Conservation (phyloP, 2,329 filamentous ascomycete genomes). For the Ophiostoma perfectum region DNA sequence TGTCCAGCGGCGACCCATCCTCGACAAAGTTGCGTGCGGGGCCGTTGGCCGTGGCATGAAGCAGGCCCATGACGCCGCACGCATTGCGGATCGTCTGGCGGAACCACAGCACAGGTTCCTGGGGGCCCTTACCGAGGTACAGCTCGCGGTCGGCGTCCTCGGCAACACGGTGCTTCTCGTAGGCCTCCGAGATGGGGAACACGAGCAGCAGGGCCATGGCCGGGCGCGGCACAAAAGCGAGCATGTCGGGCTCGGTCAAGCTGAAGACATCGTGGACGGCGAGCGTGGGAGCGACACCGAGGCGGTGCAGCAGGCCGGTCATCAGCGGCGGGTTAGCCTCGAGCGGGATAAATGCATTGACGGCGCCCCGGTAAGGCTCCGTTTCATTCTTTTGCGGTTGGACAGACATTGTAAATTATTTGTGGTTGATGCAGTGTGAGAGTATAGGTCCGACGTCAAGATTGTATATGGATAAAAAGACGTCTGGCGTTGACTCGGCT, state of each 20-base stretch:
- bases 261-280: slow-evolving; percentile 88
- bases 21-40: slow-evolving; percentile 58
- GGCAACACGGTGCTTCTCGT: slow-evolving; percentile 67
- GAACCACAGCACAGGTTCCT: slow-evolving; percentile 85
- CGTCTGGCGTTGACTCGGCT: neutral
- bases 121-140: slow-evolving; percentile 62
- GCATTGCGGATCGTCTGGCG: slow-evolving; percentile 91
- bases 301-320: slow-evolving; percentile 71
- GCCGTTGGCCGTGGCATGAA: slow-evolving; percentile 80
- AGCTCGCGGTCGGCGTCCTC: slow-evolving; percentile 62
- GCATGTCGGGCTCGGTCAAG: slow-evolving; percentile 76
- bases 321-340: slow-evolving; percentile 84
- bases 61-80: slow-evolving; percentile 80
- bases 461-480: no score
- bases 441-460: neutral
- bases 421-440: neutral
- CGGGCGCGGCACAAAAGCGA: slow-evolving; percentile 82
- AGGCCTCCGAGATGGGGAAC: slow-evolving; percentile 75
- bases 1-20: slow-evolving; percentile 52
- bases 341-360: slow-evolving; percentile 51
- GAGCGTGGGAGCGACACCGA: slow-evolving; percentile 74
- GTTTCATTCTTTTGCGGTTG: slow-evolving; percentile 2
- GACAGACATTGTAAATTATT: neutral
- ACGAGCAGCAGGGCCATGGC: slow-evolving; percentile 85
- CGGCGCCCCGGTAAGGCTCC: slow-evolving; percentile 1